phyloP scores from a whole-genome alignment of 2,329 filamentous ascomycete genomes.

The Colletotrichum sp. region DNA sequence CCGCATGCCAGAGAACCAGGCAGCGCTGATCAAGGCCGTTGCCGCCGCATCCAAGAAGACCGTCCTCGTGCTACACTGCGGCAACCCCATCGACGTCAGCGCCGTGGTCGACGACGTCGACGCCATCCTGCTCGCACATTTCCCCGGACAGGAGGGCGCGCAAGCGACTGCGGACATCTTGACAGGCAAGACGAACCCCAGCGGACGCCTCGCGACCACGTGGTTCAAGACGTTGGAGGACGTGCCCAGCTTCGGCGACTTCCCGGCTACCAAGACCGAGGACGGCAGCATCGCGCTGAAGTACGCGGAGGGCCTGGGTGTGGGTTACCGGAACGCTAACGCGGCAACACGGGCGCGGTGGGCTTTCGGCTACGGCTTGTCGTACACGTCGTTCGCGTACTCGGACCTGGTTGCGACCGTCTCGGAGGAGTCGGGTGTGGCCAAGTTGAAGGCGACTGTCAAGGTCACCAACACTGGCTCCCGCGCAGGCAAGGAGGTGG shows the following conservation, averaged over 20 bases:
- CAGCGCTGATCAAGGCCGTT: slow-evolving; percentile 15
- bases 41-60: slow-evolving; percentile 3
- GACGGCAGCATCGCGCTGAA: background rate
- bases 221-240: slow-evolving; percentile 20
- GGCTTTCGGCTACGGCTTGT: slow-evolving; percentile 10
- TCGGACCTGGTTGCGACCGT: background rate
- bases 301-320: background rate
- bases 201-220: slow-evolving; percentile 16
- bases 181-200: slow-evolving; percentile 9
- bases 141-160: slow-evolving; percentile 19
- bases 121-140: slow-evolving; percentile 15
- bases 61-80: slow-evolving; percentile 11
- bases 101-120: slow-evolving; percentile 15
- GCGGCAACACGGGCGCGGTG: slow-evolving; percentile 1
- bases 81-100: slow-evolving; percentile 15
- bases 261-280: slow-evolving; percentile 5
- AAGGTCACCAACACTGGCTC: slow-evolving; percentile 42
- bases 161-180: slow-evolving; percentile 17
- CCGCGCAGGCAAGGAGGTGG: slow-evolving; percentile 28
- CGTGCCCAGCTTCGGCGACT: slow-evolving; percentile 14
- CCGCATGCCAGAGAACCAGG: slow-evolving; percentile 15
- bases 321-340: slow-evolving; percentile 12
- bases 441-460: slow-evolving; percentile 40
- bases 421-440: slow-evolving; percentile 23
- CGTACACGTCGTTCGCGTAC: slow-evolving; percentile 15